These are phyloP conservation scores for Penicillium pancosmium DNA, from an alignment of 495 filamentous ascomycete species.

Conservation along the genomic window DNA sequence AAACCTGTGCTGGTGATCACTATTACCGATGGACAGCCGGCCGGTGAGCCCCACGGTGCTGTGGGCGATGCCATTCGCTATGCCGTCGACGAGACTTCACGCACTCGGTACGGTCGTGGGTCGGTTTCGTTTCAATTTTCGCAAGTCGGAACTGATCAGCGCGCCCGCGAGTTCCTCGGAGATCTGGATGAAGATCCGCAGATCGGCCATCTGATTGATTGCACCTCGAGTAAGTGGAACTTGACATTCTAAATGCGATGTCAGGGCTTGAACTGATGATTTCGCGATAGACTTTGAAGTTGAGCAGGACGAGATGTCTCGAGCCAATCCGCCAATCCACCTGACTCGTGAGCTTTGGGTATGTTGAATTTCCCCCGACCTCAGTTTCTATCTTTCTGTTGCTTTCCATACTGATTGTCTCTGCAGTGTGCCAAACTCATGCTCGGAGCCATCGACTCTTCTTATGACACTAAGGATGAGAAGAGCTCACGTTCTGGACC, in stretches of 20 bases:
- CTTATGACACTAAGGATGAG: conserved; percentile 69
- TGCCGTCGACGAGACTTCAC: conserved; percentile 47
- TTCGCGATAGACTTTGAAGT: conserved; percentile 60
- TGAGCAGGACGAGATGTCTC: conserved; percentile 66
- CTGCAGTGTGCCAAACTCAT: conserved; percentile 65
- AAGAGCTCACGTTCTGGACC: conserved; percentile 34
- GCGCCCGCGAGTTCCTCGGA: conserved; percentile 64
- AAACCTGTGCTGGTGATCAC: conserved; percentile 73
- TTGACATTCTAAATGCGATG: neutral
- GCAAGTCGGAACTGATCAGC: conserved; percentile 70
- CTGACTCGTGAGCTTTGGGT: conserved; percentile 70
- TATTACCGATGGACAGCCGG: conserved; percentile 70
- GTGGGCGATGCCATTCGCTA: conserved; percentile 56
- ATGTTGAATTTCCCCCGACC: conserved; percentile 14
- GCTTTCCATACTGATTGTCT: conserved; percentile 10
- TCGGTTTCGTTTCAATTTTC: conserved; percentile 72
- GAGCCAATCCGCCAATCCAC: conserved; percentile 54
- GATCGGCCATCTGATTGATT: conserved; percentile 67
- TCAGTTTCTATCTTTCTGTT: neutral
- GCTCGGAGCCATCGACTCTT: conserved; percentile 67
- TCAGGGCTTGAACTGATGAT: neutral
- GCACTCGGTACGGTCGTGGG: conserved; percentile 51
- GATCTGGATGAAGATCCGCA: conserved; percentile 64
- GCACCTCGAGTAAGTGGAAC: conserved; percentile 66
- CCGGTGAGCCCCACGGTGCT: conserved; percentile 52